A percentile compares a stretch with the other conserved stretches of the same genome.
Evolutionary conservation across 179 eudicot genomes (phyloP).

Genomic region (Camellia oleifera): DNA sequence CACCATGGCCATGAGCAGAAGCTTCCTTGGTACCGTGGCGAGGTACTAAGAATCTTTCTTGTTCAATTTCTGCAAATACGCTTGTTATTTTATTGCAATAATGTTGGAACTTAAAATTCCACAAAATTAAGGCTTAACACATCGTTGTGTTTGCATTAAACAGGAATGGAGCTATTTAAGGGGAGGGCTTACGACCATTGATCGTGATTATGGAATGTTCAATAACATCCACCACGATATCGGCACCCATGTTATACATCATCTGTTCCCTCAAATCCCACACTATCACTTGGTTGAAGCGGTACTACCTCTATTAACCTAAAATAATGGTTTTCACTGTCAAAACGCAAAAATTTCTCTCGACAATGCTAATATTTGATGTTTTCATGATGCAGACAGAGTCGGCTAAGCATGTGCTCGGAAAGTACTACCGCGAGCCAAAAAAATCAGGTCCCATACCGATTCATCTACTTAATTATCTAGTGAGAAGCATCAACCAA

Average conservation of each 20-base stretch:
- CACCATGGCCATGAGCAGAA: slow-evolving; percentile 31
- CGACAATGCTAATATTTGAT: slow-evolving; percentile 7
- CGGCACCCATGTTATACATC: slow-evolving; percentile 33
- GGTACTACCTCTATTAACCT: slow-evolving; percentile 11
- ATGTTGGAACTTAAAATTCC: background rate
- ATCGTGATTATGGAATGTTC: slow-evolving; percentile 28
- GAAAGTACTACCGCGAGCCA: slow-evolving; percentile 52
- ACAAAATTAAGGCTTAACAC: background rate
- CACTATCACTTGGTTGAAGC: slow-evolving; percentile 30
- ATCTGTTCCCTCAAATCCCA: slow-evolving; percentile 33
- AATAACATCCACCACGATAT: slow-evolving; percentile 31
- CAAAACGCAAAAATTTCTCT: background rate
- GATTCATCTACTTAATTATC: slow-evolving; percentile 33
- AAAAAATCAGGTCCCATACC: slow-evolving; percentile 45
- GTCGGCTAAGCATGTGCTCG: slow-evolving; percentile 43
- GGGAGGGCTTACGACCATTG: slow-evolving; percentile 31
- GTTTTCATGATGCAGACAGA: slow-evolving; percentile 30
- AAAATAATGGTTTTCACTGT: background rate
- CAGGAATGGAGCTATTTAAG: slow-evolving; percentile 33
- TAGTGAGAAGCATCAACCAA: slow-evolving; percentile 32
- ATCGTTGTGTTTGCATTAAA: background rate
- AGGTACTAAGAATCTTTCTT: slow-evolving; percentile 14
- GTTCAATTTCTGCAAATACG: background rate
- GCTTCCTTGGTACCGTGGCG: slow-evolving; percentile 34
- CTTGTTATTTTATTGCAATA: background rate